Evolutionary conservation across 176 grass and related monocot species (phyloP).

Genomic region (Otatea glauca): DNA sequence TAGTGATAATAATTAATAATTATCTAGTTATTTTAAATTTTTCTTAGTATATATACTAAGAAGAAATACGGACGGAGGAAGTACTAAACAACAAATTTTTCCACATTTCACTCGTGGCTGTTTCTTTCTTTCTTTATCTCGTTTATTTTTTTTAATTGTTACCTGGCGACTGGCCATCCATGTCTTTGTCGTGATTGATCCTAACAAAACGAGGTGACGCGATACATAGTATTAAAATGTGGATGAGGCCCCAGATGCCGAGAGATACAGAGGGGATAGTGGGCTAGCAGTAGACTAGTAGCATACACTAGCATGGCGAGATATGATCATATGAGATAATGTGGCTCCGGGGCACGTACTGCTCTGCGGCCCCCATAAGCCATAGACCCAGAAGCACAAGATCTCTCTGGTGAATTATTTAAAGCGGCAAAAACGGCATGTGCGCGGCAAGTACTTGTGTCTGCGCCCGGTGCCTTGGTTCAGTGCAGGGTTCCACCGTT

Average conservation of each 20-base stretch:
- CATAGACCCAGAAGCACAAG: conserved; percentile 14
- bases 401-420: conserved; percentile 46
- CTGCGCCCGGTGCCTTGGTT: neutral
- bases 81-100: conserved; percentile 12
- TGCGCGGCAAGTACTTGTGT: conserved; percentile 47
- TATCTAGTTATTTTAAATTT: too few relatives aligned
- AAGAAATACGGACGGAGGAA: too few relatives aligned
- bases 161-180: neutral
- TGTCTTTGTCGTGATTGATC: conserved; percentile 54
- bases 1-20: too few relatives aligned
- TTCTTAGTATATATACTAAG: too few relatives aligned
- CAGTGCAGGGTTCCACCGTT: conserved; percentile 34
- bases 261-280: neutral
- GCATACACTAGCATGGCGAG: neutral
- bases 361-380: neutral
- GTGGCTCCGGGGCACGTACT: conserved; percentile 37
- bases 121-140: neutral
- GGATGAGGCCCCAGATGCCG: conserved; percentile 11
- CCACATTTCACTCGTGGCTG: neutral
- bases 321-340: too few relatives aligned
- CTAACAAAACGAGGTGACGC: conserved; percentile 46
- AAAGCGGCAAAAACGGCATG: conserved; percentile 42
- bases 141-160: neutral
- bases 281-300: neutral
- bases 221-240: conserved; percentile 7